A percentile compares a stretch with the other conserved stretches of the same genome.
Conservation (phyloP, 2,329 filamentous ascomycete genomes). For the Penicillium sp. region DNA sequence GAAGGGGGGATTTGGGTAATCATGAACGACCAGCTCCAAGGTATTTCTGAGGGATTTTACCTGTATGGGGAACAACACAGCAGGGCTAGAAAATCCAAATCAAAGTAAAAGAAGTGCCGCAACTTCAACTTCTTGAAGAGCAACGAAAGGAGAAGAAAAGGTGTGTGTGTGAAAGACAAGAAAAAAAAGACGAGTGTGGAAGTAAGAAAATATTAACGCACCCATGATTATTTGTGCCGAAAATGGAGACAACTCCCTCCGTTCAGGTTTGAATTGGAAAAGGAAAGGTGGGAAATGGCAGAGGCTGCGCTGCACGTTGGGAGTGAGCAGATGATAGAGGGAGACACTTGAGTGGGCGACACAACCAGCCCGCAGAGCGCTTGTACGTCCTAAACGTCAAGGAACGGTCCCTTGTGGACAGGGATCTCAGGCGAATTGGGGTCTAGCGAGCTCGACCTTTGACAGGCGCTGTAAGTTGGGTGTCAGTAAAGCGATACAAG, state of each 20-base stretch:
- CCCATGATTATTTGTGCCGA: constrained; percentile 22
- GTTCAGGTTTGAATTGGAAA: constrained; percentile 13
- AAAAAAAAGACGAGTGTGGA: not conserved
- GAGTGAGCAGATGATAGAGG: constrained; percentile 12
- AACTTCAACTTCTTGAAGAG: not conserved
- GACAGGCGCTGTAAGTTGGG: constrained; percentile 8
- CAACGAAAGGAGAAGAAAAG: constrained; percentile 2
- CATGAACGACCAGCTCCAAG: constrained; percentile 9
- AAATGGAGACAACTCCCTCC: constrained; percentile 15
- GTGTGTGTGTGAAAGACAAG: constrained; percentile 1
- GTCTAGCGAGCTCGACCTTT: constrained; percentile 7
- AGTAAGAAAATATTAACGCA: constrained; percentile 16
- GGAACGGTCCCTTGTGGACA: constrained; percentile 12
- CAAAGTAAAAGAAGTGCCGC: constrained; percentile 6
- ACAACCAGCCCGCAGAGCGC: constrained; percentile 12
- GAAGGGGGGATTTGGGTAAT: not conserved
- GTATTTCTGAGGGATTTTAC: constrained; percentile 10
- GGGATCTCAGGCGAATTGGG: constrained; percentile 13
- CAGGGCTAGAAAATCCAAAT: constrained; percentile 4
- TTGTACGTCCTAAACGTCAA: constrained; percentile 14
- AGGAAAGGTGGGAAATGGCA: constrained; percentile 14
- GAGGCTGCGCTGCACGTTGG: constrained; percentile 15
- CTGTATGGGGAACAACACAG: constrained; percentile 1
- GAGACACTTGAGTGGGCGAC: constrained; percentile 11
- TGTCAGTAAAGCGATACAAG: constrained; percentile 12